Percentiles rank a stretch among this genome's conserved stretches.
Conservation (phyloP, 2,329 filamentous ascomycete species). For the Alternaria dauci region DNA sequence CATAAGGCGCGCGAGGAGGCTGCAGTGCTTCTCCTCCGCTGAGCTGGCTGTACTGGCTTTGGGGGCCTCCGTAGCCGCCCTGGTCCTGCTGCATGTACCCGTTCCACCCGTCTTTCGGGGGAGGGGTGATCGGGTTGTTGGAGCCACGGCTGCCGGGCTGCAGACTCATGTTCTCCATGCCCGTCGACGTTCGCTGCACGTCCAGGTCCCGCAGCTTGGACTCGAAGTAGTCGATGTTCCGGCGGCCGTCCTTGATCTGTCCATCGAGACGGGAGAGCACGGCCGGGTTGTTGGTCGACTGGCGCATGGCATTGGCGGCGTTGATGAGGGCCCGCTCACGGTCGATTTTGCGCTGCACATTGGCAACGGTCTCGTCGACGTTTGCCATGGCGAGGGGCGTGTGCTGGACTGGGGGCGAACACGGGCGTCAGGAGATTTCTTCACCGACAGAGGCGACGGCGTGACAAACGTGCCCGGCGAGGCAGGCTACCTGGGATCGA, state of each 20-base stretch:
- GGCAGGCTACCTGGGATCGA: slow-evolving; percentile 31
- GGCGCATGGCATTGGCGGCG: slow-evolving; percentile 92
- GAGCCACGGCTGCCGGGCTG: slow-evolving; percentile 55
- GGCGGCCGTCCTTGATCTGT: slow-evolving; percentile 90
- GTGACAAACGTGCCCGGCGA: slow-evolving; percentile 38
- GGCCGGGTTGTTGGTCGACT: slow-evolving; percentile 91
- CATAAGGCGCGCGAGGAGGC: slow-evolving; percentile 82
- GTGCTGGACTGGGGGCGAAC: slow-evolving; percentile 28
- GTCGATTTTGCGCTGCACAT: slow-evolving; percentile 97
- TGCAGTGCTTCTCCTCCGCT: slow-evolving; percentile 76
- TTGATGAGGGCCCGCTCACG: slow-evolving; percentile 94
- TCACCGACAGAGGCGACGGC: slow-evolving; percentile 36
- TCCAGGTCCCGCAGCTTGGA: slow-evolving; percentile 89
- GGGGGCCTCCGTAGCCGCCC: slow-evolving; percentile 68
- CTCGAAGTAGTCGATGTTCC: slow-evolving; percentile 96
- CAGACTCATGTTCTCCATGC: slow-evolving; percentile 72
- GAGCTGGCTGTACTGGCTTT: slow-evolving; percentile 63
- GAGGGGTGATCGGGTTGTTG: slow-evolving; percentile 61
- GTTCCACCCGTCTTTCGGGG: slow-evolving; percentile 73
- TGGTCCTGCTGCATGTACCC: slow-evolving; percentile 63
- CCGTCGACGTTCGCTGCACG: slow-evolving; percentile 76
- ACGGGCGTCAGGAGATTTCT: slow-evolving; percentile 33
- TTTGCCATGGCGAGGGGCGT: slow-evolving; percentile 58
- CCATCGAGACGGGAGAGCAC: slow-evolving; percentile 91
- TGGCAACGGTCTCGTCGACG: slow-evolving; percentile 72